phyloP scores from a whole-genome alignment of 192 early-diverging fungal species.

The Rhizophagus clarus region DNA sequence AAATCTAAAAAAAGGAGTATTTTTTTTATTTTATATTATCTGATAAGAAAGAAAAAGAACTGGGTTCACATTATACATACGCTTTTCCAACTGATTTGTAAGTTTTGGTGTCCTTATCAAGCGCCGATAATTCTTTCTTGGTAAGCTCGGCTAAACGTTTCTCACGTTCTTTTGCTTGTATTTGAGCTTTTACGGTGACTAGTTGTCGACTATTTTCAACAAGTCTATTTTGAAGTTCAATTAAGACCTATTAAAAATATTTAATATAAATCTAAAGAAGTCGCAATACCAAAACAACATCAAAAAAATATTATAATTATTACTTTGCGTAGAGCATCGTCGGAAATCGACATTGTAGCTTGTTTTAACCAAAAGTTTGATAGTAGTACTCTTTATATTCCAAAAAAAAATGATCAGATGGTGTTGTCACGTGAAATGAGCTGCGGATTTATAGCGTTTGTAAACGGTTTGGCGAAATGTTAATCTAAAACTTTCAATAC shows the following conservation, averaged over 20 bases:
- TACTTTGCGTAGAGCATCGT: not conserved
- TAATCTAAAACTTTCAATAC: too few species aligned
- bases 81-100: constrained; percentile 79
- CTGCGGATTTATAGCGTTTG: too few species aligned
- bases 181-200: constrained; percentile 60
- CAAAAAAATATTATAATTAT: not conserved
- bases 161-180: constrained; percentile 65
- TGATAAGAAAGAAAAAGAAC: not conserved
- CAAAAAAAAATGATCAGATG: too few species aligned
- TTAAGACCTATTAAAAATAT: constrained; percentile 43
- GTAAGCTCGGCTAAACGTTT: constrained; percentile 69
- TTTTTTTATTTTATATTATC: not conserved
- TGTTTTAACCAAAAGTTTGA: too few species aligned
- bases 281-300: not conserved
- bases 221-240: constrained; percentile 72
- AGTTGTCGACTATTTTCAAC: constrained; percentile 63
- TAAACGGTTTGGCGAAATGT: too few species aligned
- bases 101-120: constrained; percentile 54
- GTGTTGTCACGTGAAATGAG: too few species aligned
- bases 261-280: too few species aligned
- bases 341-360: not conserved
- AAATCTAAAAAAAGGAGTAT: constrained; percentile 48
- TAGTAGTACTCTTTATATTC: too few species aligned
- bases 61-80: constrained; percentile 37
- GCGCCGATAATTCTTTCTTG: constrained; percentile 61